Evolutionary conservation across 495 filamentous ascomycete species (phyloP).

Genomic region (Neurospora tetrasperma): DNA sequence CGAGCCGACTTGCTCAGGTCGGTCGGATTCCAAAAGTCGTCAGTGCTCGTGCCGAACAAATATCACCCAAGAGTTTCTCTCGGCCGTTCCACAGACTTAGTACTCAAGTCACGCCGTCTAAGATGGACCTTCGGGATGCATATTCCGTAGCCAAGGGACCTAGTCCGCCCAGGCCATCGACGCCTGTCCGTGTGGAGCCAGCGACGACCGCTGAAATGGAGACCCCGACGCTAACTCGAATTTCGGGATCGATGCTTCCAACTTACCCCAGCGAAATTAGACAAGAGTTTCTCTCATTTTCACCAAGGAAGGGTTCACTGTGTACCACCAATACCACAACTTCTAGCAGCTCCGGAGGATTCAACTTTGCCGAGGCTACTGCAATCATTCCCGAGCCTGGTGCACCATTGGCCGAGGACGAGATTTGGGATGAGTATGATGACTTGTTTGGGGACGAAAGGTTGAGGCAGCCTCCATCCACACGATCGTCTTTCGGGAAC

Average conservation of each 20-base stretch:
- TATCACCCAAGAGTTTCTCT: conserved; percentile 75
- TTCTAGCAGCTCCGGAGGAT: conserved; percentile 53
- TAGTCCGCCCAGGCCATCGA: conserved; percentile 31
- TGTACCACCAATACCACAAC: conserved; percentile 47
- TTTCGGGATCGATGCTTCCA: conserved; percentile 12
- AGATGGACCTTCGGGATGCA: conserved; percentile 18
- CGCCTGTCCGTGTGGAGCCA: conserved; percentile 22
- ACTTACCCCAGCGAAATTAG: conserved; percentile 7
- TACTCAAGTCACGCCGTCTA: conserved; percentile 13
- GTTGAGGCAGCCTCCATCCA: conserved; percentile 36
- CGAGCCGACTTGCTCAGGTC: conserved; percentile 59
- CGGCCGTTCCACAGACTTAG: conserved; percentile 45
- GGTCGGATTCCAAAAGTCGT: conserved; percentile 86
- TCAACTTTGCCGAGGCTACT: conserved; percentile 43
- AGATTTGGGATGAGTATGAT: conserved; percentile 92
- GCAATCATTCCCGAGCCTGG: conserved; percentile 50
- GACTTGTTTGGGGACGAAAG: conserved; percentile 65
- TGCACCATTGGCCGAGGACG: conserved; percentile 61
- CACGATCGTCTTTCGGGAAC: conserved; percentile 33
- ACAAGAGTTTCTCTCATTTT: conserved; percentile 60
- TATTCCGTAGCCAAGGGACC: conserved; percentile 39
- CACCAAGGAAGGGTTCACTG: conserved; percentile 59
- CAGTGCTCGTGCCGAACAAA: conserved; percentile 59
- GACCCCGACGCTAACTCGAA: conserved; percentile 16
- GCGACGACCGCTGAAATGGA: conserved; percentile 9